Evolutionary conservation across 805 yeast genomes (phyloP).

Genomic region (Schwanniomyces vanrijiae): DNA sequence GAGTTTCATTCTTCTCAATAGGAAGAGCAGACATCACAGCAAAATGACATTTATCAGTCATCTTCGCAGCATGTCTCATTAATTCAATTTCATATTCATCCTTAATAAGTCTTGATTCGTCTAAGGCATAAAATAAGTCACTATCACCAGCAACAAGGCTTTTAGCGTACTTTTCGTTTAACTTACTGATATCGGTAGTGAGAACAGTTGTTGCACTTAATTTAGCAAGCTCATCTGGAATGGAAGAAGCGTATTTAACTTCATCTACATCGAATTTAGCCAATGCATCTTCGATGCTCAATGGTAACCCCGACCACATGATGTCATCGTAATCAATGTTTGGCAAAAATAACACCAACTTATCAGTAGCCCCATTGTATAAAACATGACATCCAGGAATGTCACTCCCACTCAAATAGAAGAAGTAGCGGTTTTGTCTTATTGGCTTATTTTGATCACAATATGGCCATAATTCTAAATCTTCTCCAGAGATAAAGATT

Average conservation of each 20-base stretch:
- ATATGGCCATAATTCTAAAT: slow-evolving; percentile 60
- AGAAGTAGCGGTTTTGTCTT: slow-evolving; percentile 90
- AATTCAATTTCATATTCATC: slow-evolving; percentile 78
- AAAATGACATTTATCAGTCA: slow-evolving; percentile 83
- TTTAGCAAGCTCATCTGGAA: slow-evolving; percentile 35
- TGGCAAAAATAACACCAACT: slow-evolving; percentile 75
- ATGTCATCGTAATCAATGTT: slow-evolving; percentile 84
- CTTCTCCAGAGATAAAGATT: slow-evolving; percentile 63
- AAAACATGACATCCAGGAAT: slow-evolving; percentile 74
- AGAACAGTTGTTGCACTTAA: slow-evolving; percentile 30
- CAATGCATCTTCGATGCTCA: slow-evolving; percentile 63
- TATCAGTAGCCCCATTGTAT: slow-evolving; percentile 52
- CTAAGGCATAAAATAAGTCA: slow-evolving; percentile 67
- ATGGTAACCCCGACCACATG: slow-evolving; percentile 95
- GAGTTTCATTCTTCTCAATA: slow-evolving; percentile 83
- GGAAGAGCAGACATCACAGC: slow-evolving; percentile 94
- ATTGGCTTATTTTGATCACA: slow-evolving; percentile 77
- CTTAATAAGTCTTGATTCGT: slow-evolving; percentile 83
- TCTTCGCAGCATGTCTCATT: slow-evolving; percentile 76
- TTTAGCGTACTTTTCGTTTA: slow-evolving; percentile 34
- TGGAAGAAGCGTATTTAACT: slow-evolving; percentile 60
- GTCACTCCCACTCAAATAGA: slow-evolving; percentile 79
- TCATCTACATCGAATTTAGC: slow-evolving; percentile 77
- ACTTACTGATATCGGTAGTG: slow-evolving; percentile 58
- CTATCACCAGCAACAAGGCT: slow-evolving; percentile 43